Evolutionary conservation across 225 moss, liverwort and hornwort species (phyloP), one percentile per base, ranked within the genome.

Genomic region (Pleurozium schreberi): DNA sequence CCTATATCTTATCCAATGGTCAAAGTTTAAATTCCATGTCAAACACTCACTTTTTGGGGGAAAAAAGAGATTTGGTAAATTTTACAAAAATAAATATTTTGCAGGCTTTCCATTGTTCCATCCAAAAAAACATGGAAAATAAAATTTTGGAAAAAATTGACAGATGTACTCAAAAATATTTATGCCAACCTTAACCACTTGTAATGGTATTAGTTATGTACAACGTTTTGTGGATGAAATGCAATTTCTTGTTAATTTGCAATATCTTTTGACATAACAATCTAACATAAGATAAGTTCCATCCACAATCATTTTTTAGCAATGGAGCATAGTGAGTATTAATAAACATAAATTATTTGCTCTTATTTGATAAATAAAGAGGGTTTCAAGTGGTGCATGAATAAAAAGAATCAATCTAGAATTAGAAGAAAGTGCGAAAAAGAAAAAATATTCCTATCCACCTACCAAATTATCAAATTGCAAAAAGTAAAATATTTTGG

Each of bases 31-130:
- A 47, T 47, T 7, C 18, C 0, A 45, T 18, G 3, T 66, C 18
- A 34, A 19, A 12, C 2, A 25, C 3, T 27, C 1, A 15, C 5
- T 9, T 70, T 43, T 71, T 71, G n/a, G n/a, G n/a, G n/a, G n/a
- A n/a, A n/a, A n/a, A 43, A 16, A 0, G 28, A 73, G 4, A 3
- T 18, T 71, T 1, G 3, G 0, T 1, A 6, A 10, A 73, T 45
- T 10, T 43, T 43, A 71, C 17, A 28, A 45, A 73, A 26, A 45
- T 1, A 27, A 16, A 43, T n/a, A 70, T 5, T 42, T 1, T 42
- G 3, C 3, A 42, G n/a, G n/a, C n/a, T n/a, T n/a, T n/a, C n/a
- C n/a, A n/a, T n/a, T n/a, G n/a, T n/a, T n/a, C n/a, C n/a, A n/a
- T n/a, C n/a, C n/a, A n/a, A n/a, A n/a, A n/a, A 21, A 38, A 20